A percentile compares a stretch with the other conserved stretches of the same genome.
Evolutionary conservation across 306 rosid species (phyloP).

Genomic region (Luffa aegyptiaca): DNA sequence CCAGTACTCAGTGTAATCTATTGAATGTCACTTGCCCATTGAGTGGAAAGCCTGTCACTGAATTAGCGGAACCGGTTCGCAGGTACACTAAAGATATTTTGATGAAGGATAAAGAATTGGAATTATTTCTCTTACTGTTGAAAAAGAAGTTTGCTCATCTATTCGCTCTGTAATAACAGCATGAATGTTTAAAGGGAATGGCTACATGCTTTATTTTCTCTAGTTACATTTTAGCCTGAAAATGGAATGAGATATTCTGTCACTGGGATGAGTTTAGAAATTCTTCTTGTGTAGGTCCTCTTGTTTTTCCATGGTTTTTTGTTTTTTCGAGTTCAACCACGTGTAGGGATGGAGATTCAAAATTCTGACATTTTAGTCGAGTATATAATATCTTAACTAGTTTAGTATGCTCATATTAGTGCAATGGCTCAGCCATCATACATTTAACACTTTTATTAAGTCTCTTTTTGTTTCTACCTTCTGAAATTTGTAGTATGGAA

Average conservation of each 20-base stretch:
- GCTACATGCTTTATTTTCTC: neutral
- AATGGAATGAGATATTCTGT: neutral
- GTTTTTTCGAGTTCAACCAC: neutral
- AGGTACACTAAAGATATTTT: slow-evolving; percentile 34
- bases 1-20: slow-evolving; percentile 58
- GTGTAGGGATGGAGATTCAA: neutral
- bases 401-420: neutral
- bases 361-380: neutral
- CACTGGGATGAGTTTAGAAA: neutral
- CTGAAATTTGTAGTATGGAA: slow-evolving; percentile 34
- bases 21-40: slow-evolving; percentile 67
- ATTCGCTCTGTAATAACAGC: neutral
- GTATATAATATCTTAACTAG: neutral
- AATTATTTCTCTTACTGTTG: neutral
- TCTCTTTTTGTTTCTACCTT: slow-evolving; percentile 10
- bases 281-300: neutral
- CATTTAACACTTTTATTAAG: neutral
- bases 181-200: neutral
- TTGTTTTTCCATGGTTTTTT: neutral
- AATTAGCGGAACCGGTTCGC: slow-evolving; percentile 71
- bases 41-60: slow-evolving; percentile 68
- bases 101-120: neutral
- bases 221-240: neutral
- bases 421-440: neutral
- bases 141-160: neutral